Conservation (phyloP, 1,284 basidiomycete species). For the Sanghuangporus sanghuang region DNA sequence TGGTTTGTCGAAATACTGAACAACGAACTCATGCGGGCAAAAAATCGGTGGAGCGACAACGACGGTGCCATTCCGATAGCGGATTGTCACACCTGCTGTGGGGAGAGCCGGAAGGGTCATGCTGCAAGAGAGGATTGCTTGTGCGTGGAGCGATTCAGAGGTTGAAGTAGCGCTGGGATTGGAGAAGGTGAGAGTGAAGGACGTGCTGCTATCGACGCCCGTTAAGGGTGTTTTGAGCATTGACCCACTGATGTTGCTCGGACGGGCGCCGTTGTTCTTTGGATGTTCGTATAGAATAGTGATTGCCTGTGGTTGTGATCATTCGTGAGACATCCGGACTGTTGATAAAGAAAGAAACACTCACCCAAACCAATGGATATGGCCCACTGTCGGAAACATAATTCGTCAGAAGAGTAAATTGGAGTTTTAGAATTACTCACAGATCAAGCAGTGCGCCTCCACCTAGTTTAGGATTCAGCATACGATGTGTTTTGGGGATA, state of each 20-base stretch:
- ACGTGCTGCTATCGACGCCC: constrained; percentile 75
- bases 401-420: not conserved
- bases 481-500: constrained; percentile 63
- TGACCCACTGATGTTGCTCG: constrained; percentile 50
- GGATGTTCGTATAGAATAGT: constrained; percentile 78
- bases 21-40: constrained; percentile 55
- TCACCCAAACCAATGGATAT: constrained; percentile 78
- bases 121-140: constrained; percentile 63
- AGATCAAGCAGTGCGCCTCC: constrained; percentile 85
- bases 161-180: constrained; percentile 14
- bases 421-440: constrained; percentile 34
- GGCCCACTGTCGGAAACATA: constrained; percentile 51
- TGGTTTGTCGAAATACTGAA: constrained; percentile 53
- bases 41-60: constrained; percentile 58
- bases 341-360: constrained; percentile 19
- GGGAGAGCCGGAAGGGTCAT: constrained; percentile 42
- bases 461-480: constrained; percentile 76
- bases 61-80: constrained; percentile 66
- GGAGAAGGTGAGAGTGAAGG: constrained; percentile 72
- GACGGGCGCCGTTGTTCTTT: constrained; percentile 51
- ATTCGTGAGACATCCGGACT: not conserved
- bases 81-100: constrained; percentile 51
- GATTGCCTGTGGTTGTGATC: constrained; percentile 49
- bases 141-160: constrained; percentile 41
- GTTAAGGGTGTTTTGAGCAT: constrained; percentile 75